Evolutionary conservation across 257 asterid genomes (phyloP).

Genomic region (Solanum etuberosum): DNA sequence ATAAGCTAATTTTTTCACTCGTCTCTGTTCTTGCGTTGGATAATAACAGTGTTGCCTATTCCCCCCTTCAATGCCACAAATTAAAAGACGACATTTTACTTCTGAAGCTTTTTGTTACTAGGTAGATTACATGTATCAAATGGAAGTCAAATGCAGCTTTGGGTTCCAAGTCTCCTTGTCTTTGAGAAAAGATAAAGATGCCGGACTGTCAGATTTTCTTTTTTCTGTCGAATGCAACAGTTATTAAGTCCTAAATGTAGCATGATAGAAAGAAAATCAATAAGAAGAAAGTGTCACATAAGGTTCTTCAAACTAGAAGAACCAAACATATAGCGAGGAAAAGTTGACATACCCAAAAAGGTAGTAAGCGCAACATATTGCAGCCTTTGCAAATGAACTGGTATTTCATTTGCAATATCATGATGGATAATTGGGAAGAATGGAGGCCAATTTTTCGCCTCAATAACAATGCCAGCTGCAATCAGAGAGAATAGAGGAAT

Average conservation of each 20-base stretch:
- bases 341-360: conserved; percentile 55
- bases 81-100: neutral
- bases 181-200: neutral
- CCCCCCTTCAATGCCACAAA: neutral
- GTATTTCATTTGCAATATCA: conserved; percentile 87
- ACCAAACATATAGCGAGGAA: neutral
- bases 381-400: conserved; percentile 83
- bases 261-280: neutral
- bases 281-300: neutral
- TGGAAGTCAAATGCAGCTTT: neutral
- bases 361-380: conserved; percentile 93
- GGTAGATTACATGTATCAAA: neutral
- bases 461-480: conserved; percentile 72
- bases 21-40: neutral
- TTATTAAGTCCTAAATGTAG: neutral
- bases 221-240: neutral
- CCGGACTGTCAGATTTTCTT: neutral
- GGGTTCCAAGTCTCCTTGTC: neutral
- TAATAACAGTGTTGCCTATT: neutral
- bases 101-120: neutral
- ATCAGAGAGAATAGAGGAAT: conserved; percentile 13
- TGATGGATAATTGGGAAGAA: conserved; percentile 94
- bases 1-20: neutral
- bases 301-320: neutral
- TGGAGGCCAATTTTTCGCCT: conserved; percentile 96